Conservation (phyloP, 208 protist genomes). For the Spongospora subterranea region DNA sequence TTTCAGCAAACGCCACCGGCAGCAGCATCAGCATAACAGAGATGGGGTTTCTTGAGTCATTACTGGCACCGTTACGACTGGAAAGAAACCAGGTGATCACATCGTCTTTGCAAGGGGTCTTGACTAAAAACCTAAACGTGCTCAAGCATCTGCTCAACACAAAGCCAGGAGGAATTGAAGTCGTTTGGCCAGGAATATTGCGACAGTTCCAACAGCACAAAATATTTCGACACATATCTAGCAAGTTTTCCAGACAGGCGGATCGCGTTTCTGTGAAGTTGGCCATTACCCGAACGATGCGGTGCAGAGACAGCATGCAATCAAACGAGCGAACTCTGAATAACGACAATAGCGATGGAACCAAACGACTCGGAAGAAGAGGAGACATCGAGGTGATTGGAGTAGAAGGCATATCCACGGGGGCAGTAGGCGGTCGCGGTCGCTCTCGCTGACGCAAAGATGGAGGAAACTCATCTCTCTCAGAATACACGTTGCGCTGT, state of each 20-base stretch:
- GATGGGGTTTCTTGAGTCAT: too few species aligned
- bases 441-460: neutral
- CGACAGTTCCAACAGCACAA: too few species aligned
- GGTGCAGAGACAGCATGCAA: neutral
- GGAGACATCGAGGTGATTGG: neutral
- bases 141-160: neutral
- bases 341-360: neutral
- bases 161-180: neutral
- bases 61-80: neutral
- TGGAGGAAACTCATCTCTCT: slow-evolving; percentile 12
- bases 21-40: neutral
- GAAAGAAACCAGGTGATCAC: neutral
- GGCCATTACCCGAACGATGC: neutral
- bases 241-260: neutral
- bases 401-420: neutral
- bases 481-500: slow-evolving; percentile 33
- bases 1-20: neutral
- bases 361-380: slow-evolving; percentile 11
- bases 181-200: neutral
- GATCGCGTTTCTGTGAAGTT: neutral
- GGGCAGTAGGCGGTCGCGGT: neutral
- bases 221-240: neutral
- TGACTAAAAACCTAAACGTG: neutral
- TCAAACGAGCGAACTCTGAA: slow-evolving; percentile 9
- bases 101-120: neutral